Evolutionary conservation across 805 yeast genomes (phyloP), one percentile per base, ranked within the genome.

Genomic region (Clavispora asparagi): DNA sequence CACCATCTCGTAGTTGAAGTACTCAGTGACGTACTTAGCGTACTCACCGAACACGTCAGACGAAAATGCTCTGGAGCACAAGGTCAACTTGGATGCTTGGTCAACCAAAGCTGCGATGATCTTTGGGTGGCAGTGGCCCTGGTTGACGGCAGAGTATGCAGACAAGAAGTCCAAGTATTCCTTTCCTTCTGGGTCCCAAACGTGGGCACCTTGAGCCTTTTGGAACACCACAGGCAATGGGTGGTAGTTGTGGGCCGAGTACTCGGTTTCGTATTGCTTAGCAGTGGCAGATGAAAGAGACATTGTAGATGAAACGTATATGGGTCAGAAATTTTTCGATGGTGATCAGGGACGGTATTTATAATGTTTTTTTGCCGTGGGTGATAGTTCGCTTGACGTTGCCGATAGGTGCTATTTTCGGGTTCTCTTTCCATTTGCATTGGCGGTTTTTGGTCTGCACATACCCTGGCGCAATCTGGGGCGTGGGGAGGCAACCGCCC

Each of bases 161-260:
- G 95, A 85, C 50, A 92, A 72, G 62, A 92, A 92, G 67, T 92
- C 98, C 54, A 92, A 73, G 67, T 91, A 92, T 64, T 90, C 91
- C 35, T 84, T 87, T 54, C 97, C 97, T 70, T 92, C 98, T 7
- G 97, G 97, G 65, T 92, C 98, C 97, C 97, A 92, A 19, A 92
- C 97, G 54, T 87, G 85, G 26, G 97, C 96, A 42, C 98, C 98
- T 49, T 65, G 54, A 13, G 96, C 98, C 60, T 77, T 82, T 59
- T 86, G 77, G 70, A 92, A 87, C 13, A 92, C 97, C 49, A 92
- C 97, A 11, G 98, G 98, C 52, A 92, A 72, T 43, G 98, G 97
- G 70, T 89, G 97, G 73, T 92, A 92, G 76, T 92, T 92, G 72
- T 91, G 97, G 28, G 98, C 98, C 41, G 97, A 87, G 71, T 86